These are phyloP conservation scores for Kingdonia uniflora DNA, from an alignment of 164 flowering plant genomes.

Conservation along the genomic window DNA sequence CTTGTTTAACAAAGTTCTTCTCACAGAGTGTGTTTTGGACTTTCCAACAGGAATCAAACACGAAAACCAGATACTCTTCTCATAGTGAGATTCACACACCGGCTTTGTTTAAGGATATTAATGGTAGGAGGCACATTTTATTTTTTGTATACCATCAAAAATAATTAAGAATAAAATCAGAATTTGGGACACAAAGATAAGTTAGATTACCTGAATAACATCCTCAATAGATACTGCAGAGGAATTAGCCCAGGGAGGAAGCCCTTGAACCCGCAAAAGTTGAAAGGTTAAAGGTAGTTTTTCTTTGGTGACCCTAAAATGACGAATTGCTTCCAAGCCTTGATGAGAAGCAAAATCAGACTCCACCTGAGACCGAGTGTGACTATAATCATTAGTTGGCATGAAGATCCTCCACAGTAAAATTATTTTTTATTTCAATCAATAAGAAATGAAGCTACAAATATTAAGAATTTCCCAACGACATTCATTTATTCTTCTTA, in stretches of 20 bases:
- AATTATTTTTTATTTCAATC: conserved; percentile 16
- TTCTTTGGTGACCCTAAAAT: conserved; percentile 38
- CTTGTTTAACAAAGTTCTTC: no score
- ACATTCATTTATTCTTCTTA: no score
- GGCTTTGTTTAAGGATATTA: no score
- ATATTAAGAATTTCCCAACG: not conserved
- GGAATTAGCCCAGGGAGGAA: conserved; percentile 90
- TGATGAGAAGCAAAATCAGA: conserved; percentile 4
- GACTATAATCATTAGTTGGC: conserved; percentile 5
- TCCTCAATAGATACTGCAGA: conserved; percentile 66
- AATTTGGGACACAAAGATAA: not conserved
- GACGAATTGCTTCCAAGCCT: conserved; percentile 42
- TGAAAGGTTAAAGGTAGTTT: conserved; percentile 54
- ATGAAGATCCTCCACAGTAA: no score
- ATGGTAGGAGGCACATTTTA: no score
- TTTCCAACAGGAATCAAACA: no score
- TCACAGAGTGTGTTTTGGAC: no score
- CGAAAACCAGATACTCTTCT: no score
- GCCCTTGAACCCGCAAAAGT: conserved; percentile 64
- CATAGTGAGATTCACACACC: no score
- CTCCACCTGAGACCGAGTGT: conserved; percentile 10
- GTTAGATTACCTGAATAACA: conserved; percentile 59
- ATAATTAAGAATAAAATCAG: not conserved
- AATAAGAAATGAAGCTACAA: conserved; percentile 12
- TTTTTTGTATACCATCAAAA: no score